phyloP scores from a whole-genome alignment of 1,284 basidiomycete species.

The Hemileia vastatrix region DNA sequence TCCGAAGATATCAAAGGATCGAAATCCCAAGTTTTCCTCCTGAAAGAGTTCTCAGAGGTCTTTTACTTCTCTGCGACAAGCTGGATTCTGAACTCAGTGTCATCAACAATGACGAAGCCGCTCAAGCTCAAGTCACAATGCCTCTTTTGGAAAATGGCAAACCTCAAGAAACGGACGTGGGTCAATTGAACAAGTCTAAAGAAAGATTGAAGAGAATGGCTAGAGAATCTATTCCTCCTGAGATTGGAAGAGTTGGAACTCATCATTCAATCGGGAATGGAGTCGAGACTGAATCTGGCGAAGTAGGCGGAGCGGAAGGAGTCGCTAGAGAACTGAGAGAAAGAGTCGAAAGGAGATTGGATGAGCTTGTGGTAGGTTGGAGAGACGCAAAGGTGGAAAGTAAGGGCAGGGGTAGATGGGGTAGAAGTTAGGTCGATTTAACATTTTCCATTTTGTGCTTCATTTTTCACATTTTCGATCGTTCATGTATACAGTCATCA shows the following conservation, averaged over 20 bases:
- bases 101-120: background rate
- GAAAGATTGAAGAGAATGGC: constrained; percentile 4
- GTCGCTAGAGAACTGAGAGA: background rate
- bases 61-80: background rate
- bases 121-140: background rate
- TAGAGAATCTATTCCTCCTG: constrained; percentile 1
- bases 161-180: background rate
- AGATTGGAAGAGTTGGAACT: background rate
- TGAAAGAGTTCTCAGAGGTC: background rate
- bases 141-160: background rate
- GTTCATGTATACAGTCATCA: no score
- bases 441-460: no score
- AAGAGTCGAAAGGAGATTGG: background rate
- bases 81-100: constrained; percentile 1
- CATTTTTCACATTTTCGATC: no score
- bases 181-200: constrained; percentile 2
- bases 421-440: no score
- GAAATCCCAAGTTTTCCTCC: background rate
- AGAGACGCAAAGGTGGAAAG: no score
- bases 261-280: background rate
- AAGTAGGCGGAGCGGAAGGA: background rate
- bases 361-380: background rate
- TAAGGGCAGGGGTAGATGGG: no score
- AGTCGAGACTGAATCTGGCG: background rate
- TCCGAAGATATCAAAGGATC: background rate